Base-by-base conservation (phyloP, 1,284 basidiomycete species). In the Fomitopsis pinicola region DNA sequence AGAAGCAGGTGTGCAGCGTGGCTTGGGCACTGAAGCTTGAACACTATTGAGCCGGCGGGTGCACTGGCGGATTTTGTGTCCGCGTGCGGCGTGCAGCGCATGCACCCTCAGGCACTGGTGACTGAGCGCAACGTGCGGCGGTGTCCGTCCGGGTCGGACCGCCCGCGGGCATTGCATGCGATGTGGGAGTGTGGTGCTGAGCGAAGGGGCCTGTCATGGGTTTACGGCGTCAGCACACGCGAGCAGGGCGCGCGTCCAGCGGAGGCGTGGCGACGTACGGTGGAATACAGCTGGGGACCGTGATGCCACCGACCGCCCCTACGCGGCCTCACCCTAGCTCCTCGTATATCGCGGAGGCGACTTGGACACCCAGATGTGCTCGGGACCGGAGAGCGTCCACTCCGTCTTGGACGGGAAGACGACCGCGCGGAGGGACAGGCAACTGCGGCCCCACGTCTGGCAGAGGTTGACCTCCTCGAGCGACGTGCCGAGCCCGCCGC, bases 401-500 rank as follows among this genome's bases (percentile, higher is more conserved):
- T 73, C 74, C 4, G 76, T 80, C 62, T 78, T 76, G 35, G 81
- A 82, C 9, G 85, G 85, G 66, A 87, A 87, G 59, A 82, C 73
- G 68, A 87, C 78, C 17, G 78, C 76, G 42, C 78, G 75, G 45
- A 87, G 74, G 6, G 80, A 77, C 2, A 82, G 80, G 68, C 85
- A 86, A 28, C 79, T 83, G 38, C 77, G 74, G 54, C 72, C 71
- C 84, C 84, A 88, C 56, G 83, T 80, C 55, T 68, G 68, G 66
- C 85, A 86, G 36, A 87, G 76, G 1, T 76, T 72, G 30, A 71
- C 68, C 68, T 87, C 85, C 69, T 86, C 84, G 48, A 76, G 71
- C 33, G 77, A 72, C 67, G 81, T 81, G 50, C 67, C 72, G 60
- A 61, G 65, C 54, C 64, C 70, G 53, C 68, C 67, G 63, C 80